phyloP scores from a whole-genome alignment of 805 yeast genomes.

The Saturnispora besseyi region DNA sequence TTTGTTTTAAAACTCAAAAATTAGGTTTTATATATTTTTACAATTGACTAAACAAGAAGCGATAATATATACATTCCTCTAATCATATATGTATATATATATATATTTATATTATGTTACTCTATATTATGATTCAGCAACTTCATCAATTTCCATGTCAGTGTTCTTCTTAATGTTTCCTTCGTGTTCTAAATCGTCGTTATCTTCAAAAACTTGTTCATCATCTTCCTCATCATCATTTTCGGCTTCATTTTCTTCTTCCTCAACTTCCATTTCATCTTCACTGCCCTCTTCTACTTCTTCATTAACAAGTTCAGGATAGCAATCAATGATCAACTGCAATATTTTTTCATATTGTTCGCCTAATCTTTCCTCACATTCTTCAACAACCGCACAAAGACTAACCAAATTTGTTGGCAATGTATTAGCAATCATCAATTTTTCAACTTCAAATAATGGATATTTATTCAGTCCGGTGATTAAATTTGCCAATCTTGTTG shows the following conservation, averaged over 20 bases:
- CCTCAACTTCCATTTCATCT: constrained; percentile 20
- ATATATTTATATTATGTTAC: too few relatives aligned
- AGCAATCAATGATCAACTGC: constrained; percentile 42
- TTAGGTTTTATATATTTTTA: background rate
- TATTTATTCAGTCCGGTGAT: constrained; percentile 40
- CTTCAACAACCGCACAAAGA: constrained; percentile 75
- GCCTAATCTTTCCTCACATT: constrained; percentile 79
- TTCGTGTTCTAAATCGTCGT: constrained; percentile 24
- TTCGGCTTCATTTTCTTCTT: constrained; percentile 13
- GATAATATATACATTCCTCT: background rate
- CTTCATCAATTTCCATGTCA: constrained; percentile 22
- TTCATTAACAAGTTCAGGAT: constrained; percentile 35
- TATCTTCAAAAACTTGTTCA: constrained; percentile 17
- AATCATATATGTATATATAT: too few relatives aligned
- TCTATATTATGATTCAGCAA: constrained; percentile 6
- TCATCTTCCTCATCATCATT: constrained; percentile 22
- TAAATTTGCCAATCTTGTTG: constrained; percentile 24
- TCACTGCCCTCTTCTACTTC: constrained; percentile 19
- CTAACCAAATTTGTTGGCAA: constrained; percentile 76
- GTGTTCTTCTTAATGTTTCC: constrained; percentile 12
- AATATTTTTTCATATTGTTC: constrained; percentile 54
- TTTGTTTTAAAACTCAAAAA: constrained; percentile 3
- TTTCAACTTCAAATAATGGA: constrained; percentile 70
- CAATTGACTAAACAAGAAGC: background rate
- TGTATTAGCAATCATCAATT: constrained; percentile 71